Percentiles rank a stretch among this genome's conserved stretches.
Evolutionary conservation across 2,329 filamentous ascomycete species (phyloP).

Genomic region (Diaporthe eres): DNA sequence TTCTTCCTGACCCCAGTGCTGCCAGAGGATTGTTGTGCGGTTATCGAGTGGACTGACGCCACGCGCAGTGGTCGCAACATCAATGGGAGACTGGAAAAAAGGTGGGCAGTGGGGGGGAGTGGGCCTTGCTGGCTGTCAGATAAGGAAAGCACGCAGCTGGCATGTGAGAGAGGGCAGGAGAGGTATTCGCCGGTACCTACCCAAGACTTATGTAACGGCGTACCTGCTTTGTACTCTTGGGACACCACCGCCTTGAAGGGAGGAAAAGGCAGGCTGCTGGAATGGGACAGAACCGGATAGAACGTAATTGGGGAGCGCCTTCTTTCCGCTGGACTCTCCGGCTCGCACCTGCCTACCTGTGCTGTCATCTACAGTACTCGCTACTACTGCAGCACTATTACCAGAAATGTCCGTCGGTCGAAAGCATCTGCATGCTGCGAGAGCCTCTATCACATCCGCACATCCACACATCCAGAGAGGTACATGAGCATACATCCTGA

Average conservation of each 20-base stretch:
- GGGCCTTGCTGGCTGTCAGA: constrained; percentile 17
- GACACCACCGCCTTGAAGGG: neutral
- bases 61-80: constrained; percentile 24
- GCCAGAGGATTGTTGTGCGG: constrained; percentile 4
- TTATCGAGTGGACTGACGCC: constrained; percentile 35
- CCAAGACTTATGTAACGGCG: neutral
- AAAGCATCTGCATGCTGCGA: constrained; percentile 5
- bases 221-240: neutral
- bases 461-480: neutral
- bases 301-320: neutral
- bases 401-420: constrained; percentile 22
- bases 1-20: neutral
- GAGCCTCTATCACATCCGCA: constrained; percentile 9
- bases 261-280: neutral
- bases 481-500: constrained; percentile 8
- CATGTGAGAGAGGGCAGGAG: constrained; percentile 23
- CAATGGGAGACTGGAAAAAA: constrained; percentile 22
- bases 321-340: neutral
- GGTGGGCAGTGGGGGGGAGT: constrained; percentile 28
- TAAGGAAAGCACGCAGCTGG: constrained; percentile 21
- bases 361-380: neutral
- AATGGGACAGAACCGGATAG: neutral
- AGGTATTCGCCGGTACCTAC: constrained; percentile 14
- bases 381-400: constrained; percentile 1
- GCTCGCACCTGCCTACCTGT: neutral